Evolutionary conservation across 1,284 basidiomycete species (phyloP).

Genomic region (Irpex sp.): DNA sequence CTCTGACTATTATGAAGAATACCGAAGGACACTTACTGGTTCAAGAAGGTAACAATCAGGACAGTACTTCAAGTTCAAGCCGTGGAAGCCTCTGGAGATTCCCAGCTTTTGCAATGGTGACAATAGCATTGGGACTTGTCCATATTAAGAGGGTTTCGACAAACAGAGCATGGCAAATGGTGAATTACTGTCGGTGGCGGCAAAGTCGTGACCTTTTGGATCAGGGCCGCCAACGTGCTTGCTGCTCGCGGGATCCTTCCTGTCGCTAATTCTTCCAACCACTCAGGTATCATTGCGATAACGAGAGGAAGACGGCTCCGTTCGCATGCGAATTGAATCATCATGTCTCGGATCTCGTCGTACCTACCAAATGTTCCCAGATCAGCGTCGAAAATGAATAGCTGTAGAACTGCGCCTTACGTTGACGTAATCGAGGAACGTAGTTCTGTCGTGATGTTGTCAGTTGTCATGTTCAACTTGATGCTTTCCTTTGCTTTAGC

Average conservation of each 20-base stretch:
- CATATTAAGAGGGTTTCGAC: not conserved
- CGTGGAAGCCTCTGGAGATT: not conserved
- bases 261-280: not conserved
- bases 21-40: too few relatives aligned
- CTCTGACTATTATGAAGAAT: too few relatives aligned
- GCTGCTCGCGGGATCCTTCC: not conserved
- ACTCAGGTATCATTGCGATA: not conserved
- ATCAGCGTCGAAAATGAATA: too few relatives aligned
- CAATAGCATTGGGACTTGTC: not conserved
- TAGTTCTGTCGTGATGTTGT: conserved; percentile 23
- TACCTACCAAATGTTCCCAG: conserved; percentile 3
- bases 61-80: too few relatives aligned
- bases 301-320: not conserved
- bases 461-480: conserved; percentile 11
- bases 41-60: too few relatives aligned
- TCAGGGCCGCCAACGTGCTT: not conserved
- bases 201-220: not conserved
- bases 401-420: not conserved
- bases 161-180: not conserved
- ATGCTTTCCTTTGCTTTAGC: conserved; percentile 15
- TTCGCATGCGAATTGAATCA: conserved; percentile 12
- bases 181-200: not conserved
- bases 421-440: conserved; percentile 19
- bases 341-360: conserved; percentile 11
- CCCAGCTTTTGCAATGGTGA: not conserved